Evolutionary conservation across 805 yeast genomes (phyloP), one percentile per base, ranked within the genome.

Genomic region (Pichia paraexigua): DNA sequence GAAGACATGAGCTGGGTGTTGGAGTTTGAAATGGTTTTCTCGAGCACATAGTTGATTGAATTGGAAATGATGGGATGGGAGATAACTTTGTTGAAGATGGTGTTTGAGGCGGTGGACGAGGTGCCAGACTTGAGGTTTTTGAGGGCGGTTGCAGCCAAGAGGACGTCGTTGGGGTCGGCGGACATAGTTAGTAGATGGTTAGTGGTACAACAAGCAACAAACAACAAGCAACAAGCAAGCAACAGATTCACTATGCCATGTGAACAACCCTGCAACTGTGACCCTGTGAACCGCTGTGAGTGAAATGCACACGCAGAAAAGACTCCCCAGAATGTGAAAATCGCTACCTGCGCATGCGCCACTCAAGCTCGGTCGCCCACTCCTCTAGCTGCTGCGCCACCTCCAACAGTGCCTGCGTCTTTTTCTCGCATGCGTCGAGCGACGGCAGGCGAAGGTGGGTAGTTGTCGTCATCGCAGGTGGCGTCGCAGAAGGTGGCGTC

Each of bases 351-450:
- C n/a, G n/a, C n/a, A n/a, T n/a, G n/a, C n/a, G n/a, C n/a, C n/a
- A n/a, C n/a, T n/a, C n/a, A n/a, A 83, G 58, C 58, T 82, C 87
- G 25, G 70, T 64, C 7, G 83, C 73, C 79, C 85, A 82, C 53
- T 74, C 77, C 51, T 83, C 87, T 37, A 86, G 59, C 56, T 86
- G 90, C 41, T 22, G 13, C 9, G 48, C 43, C 20, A 44, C 20
- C 2, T 17, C 18, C 2, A 37, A 28, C 37, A 49, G 37, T 17
- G 40, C 15, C 10, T 41, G 50, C 5, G 27, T 17, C 21, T 21
- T 18, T 12, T 3, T 1, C 20, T 43, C 46, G 15, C 28, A 12
- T 18, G 1, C 3, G 5, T 27, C 24, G 8, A 43, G 27, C n/a
- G n/a, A 2, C 35, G 35, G 15, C n/a, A 3, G n/a, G n/a, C n/a